These are phyloP conservation scores for Falciphora oryzae DNA, from an alignment of 2,329 filamentous ascomycete genomes.

Conservation along the genomic window DNA sequence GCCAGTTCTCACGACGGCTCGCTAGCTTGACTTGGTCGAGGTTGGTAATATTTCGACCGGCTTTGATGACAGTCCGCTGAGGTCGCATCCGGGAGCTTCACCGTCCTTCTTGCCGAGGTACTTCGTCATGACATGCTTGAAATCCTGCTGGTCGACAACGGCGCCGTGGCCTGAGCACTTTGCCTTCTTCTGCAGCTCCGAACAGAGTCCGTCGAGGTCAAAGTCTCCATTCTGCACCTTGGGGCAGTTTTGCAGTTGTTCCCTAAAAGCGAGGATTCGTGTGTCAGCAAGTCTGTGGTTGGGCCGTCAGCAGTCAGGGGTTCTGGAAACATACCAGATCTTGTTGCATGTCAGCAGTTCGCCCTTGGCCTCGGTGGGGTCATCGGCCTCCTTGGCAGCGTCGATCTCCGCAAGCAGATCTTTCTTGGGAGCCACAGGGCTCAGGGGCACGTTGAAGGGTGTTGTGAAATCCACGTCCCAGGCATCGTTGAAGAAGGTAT, in stretches of 20 bases:
- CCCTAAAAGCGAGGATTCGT: constrained; percentile 50
- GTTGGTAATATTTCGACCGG: background rate
- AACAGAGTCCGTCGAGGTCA: constrained; percentile 88
- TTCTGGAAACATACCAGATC: constrained; percentile 67
- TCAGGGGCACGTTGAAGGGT: constrained; percentile 64
- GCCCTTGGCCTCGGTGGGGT: constrained; percentile 52
- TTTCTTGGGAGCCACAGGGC: constrained; percentile 45
- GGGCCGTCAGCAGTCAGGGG: background rate
- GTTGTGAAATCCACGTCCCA: constrained; percentile 76
- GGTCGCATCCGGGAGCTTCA: background rate
- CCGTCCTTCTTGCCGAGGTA: constrained; percentile 42
- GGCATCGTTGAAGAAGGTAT: constrained; percentile 65
- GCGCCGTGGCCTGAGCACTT: constrained; percentile 89
- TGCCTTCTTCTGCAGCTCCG: constrained; percentile 89
- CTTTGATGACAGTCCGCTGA: background rate
- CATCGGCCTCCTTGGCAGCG: constrained; percentile 64
- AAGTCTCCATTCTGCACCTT: constrained; percentile 88
- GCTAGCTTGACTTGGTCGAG: background rate
- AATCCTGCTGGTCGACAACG: constrained; percentile 83
- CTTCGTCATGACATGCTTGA: constrained; percentile 69
- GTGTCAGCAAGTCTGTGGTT: constrained; percentile 10
- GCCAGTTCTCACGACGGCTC: background rate
- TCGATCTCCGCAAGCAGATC: constrained; percentile 76
- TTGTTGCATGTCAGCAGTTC: constrained; percentile 79
- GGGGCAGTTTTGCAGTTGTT: constrained; percentile 79